phyloP scores from a whole-genome alignment of 2,329 filamentous ascomycete species.

The Colletotrichum tofieldiae region DNA sequence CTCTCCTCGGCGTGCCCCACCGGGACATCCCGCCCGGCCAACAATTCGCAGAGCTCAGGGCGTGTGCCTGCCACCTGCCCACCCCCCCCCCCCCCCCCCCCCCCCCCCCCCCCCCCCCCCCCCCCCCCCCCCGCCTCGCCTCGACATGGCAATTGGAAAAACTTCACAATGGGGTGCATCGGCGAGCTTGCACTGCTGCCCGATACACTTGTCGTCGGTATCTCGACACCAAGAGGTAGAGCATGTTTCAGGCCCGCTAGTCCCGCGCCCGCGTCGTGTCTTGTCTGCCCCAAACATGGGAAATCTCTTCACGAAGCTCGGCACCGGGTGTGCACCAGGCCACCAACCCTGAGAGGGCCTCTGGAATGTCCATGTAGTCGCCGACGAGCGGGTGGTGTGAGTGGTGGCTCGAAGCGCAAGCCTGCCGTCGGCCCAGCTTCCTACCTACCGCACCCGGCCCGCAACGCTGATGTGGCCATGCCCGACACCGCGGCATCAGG shows the following conservation, averaged over 20 bases:
- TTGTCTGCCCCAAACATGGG: not conserved
- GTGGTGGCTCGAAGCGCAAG: not conserved
- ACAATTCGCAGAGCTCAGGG: slow-evolving; percentile 35
- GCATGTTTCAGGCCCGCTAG: slow-evolving; percentile 12
- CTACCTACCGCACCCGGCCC: slow-evolving; percentile 11
- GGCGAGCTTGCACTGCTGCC: not conserved
- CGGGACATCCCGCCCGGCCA: slow-evolving; percentile 25
- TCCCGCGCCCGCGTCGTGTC: not conserved
- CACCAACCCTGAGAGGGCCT: not conserved
- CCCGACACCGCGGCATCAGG: slow-evolving; percentile 28
- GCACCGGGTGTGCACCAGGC: too few species aligned
- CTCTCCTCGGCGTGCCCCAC: not conserved
- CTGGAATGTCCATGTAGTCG: not conserved
- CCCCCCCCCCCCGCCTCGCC: not conserved
- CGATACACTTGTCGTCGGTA: not conserved
- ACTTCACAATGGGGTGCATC: not conserved
- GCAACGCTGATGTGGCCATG: slow-evolving; percentile 24
- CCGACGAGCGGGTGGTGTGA: not conserved
- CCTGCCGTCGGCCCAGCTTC: not conserved
- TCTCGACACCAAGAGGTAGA: not conserved
- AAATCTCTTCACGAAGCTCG: slow-evolving; percentile 1
- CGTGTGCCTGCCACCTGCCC: not conserved
- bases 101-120: not conserved
- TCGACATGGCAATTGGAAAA: not conserved
- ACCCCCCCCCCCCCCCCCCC: not conserved